Conservation (phyloP, 164 flowering plant genomes). For the Paratinospora sagittata region DNA sequence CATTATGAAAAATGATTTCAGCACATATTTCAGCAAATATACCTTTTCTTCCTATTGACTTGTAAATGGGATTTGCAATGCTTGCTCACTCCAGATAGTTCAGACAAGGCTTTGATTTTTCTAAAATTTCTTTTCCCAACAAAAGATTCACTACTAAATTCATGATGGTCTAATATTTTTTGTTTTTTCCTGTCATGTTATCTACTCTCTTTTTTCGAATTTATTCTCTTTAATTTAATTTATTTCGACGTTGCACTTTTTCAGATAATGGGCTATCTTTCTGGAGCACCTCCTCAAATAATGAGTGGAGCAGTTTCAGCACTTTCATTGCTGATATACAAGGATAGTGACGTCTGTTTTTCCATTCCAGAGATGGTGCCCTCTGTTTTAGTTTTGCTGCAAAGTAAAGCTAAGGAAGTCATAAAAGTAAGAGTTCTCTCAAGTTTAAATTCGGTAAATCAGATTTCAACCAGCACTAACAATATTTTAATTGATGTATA, state of each 20-base stretch:
- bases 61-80: not conserved
- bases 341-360: constrained; percentile 47
- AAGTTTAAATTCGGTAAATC: not conserved
- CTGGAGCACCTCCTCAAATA: constrained; percentile 82
- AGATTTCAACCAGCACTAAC: not conserved
- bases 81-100: not conserved
- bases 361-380: constrained; percentile 64
- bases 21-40: not conserved
- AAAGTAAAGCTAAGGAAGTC: constrained; percentile 60
- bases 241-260: constrained; percentile 10
- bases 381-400: constrained; percentile 58
- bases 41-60: not conserved
- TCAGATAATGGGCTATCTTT: constrained; percentile 84
- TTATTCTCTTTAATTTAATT: not conserved
- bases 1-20: not conserved
- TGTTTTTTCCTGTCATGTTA: not conserved
- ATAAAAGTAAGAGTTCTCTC: constrained; percentile 51
- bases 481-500: constrained; percentile 2
- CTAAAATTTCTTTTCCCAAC: not conserved
- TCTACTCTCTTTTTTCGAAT: not conserved
- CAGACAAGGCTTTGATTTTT: not conserved
- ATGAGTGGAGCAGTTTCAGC: constrained; percentile 92
- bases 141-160: not conserved
- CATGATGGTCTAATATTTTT: not conserved
- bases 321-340: constrained; percentile 67